Conservation (phyloP, 164 flowering plant genomes). For the Chimonanthus praecox region DNA sequence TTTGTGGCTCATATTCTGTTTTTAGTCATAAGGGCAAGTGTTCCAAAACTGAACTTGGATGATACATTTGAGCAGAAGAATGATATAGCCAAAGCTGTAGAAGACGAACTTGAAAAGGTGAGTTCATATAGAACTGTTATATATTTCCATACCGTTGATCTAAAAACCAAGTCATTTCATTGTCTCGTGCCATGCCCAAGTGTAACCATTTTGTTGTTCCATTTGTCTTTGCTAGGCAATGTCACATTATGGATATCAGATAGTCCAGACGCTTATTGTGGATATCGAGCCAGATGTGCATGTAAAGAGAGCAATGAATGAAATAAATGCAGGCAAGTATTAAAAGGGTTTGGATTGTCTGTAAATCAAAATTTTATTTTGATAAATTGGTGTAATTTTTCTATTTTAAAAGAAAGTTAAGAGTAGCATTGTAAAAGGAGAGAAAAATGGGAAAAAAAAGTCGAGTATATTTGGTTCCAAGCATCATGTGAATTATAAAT, state of each 20-base stretch:
- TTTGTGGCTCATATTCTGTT: background rate
- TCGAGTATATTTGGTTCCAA: background rate
- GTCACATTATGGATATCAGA: conserved; percentile 78
- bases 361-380: too few relatives aligned
- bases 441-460: background rate
- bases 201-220: background rate
- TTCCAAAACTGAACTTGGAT: conserved; percentile 71
- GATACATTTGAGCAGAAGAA: conserved; percentile 78
- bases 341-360: background rate
- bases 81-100: conserved; percentile 71
- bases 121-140: background rate
- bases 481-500: too few relatives aligned
- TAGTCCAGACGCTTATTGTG: conserved; percentile 75
- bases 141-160: background rate
- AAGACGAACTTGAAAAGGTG: conserved; percentile 75
- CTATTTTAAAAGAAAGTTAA: background rate
- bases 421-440: background rate
- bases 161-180: too few relatives aligned
- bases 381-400: background rate
- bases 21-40: conserved; percentile 70
- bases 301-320: conserved; percentile 85
- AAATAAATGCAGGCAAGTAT: conserved; percentile 71
- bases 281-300: conserved; percentile 75
- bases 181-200: too few relatives aligned
- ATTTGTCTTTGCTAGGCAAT: conserved; percentile 43